A percentile compares a stretch with the other conserved stretches of the same genome.
Conservation (phyloP, 2,329 filamentous ascomycete genomes). For the Ophiostoma angusticollis region DNA sequence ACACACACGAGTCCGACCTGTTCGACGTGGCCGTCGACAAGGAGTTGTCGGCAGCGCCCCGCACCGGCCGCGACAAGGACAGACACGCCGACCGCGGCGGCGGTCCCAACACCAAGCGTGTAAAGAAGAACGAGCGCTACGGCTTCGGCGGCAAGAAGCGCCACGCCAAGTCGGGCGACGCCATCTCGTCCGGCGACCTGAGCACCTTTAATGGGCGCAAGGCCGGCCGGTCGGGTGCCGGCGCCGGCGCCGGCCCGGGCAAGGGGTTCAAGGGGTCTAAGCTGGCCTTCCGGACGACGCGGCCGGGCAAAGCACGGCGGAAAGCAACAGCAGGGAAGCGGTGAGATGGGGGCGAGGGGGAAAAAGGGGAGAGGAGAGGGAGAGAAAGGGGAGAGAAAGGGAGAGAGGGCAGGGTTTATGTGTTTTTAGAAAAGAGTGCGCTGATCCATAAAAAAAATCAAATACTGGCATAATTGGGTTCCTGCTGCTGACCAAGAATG, state of each 20-base stretch:
- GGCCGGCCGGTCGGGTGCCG: too few relatives aligned
- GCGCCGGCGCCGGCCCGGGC: conserved; percentile 22
- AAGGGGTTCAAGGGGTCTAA: too few relatives aligned
- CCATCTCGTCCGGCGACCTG: conserved; percentile 67
- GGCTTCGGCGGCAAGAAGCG: conserved; percentile 95
- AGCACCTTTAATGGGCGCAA: conserved; percentile 54
- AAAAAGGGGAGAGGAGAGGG: background rate
- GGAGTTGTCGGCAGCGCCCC: conserved; percentile 34
- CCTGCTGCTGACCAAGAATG: too few relatives aligned
- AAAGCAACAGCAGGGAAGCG: conserved; percentile 29
- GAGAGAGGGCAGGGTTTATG: background rate
- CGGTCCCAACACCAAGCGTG: conserved; percentile 55
- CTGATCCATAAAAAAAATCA: too few relatives aligned
- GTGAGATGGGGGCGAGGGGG: background rate
- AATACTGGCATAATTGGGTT: too few relatives aligned
- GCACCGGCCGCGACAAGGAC: conserved; percentile 17
- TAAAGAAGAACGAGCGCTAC: conserved; percentile 90
- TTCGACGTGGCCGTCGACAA: conserved; percentile 82
- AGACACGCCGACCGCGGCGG: conserved; percentile 22
- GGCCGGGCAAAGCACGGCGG: conserved; percentile 35
- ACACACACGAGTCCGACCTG: conserved; percentile 67
- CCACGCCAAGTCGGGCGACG: conserved; percentile 81
- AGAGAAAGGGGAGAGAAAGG: background rate
- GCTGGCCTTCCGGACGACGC: conserved; percentile 13
- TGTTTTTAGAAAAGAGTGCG: background rate